phyloP scores from a whole-genome alignment of 2,329 filamentous ascomycete genomes.

The Fusarium illudens region DNA sequence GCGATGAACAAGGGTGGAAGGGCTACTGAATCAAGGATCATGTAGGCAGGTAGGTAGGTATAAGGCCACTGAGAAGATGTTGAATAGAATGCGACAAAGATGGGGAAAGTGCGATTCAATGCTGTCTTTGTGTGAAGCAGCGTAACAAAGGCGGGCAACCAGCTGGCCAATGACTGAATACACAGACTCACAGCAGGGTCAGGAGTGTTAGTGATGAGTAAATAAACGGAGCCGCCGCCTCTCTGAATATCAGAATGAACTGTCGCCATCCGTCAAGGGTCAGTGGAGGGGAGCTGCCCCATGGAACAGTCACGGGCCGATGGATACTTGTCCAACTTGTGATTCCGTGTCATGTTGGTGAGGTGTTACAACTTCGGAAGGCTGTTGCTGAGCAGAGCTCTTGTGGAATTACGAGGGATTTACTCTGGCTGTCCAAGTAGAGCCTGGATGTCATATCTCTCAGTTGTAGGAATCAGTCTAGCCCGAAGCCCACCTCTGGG shows the following conservation, averaged over 20 bases:
- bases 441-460: background rate
- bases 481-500: background rate
- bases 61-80: background rate
- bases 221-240: background rate
- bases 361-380: background rate
- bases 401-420: background rate
- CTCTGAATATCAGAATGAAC: background rate
- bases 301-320: constrained; percentile 1
- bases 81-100: background rate
- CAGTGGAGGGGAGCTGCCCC: background rate
- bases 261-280: background rate
- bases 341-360: background rate
- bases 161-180: background rate
- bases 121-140: background rate
- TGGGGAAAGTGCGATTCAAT: background rate
- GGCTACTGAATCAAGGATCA: background rate
- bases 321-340: background rate
- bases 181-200: background rate
- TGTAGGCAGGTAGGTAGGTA: background rate
- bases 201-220: background rate
- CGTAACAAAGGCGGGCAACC: background rate
- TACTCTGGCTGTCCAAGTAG: background rate
- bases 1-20: background rate
- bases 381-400: background rate
- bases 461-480: background rate